Evolutionary conservation across 495 filamentous ascomycete species (phyloP), one percentile per base, ranked within the genome.

Genomic region (Hypoxylon perforatum): DNA sequence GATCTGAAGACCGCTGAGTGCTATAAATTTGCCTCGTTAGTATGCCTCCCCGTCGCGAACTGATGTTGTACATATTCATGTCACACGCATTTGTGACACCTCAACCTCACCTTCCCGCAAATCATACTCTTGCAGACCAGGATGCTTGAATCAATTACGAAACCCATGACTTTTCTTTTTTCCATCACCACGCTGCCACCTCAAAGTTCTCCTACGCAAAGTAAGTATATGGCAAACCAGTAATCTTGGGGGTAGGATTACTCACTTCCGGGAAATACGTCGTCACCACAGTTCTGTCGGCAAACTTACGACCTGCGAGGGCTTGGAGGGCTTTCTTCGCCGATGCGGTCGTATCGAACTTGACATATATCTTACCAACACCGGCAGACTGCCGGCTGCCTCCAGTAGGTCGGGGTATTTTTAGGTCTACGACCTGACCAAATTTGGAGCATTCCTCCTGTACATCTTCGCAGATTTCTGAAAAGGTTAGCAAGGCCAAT

Each of bases 311-410:
- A 39, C 95, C 95, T 10, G 96, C 96, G 60, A 99, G 84, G 39
- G 92, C 88, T 65, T 88, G 86, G 47, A 98, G 82, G 10, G 95
- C 95, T 69, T 88, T 91, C 49, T 89, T 87, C n/a, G 96, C 92
- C 1, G 87, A 86, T 57, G 93, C 91, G 6, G 86, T 79, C 2
- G 80, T 86, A 47, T 94, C 93, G 70, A 90, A 99, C 78, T 97
- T 97, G 82, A 99, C 87, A 72, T 87, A 99, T 63, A 99, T 97
- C 85, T 98, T 98, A 71, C 94, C 94, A 10, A 97, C 92, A n/a
- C 94, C 94, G 23, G 91, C 85, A 4, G 90, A 89, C 71, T 92
- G 90, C 71, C 90, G 84, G 69, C 90, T 92, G 41, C 90, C 91
- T 66, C 91, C 90, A 38, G 84, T 86, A 14, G 96, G 95, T 61